Base-by-base conservation (phyloP, 2,329 filamentous ascomycete genomes). In the Exophiala alcalophila region DNA sequence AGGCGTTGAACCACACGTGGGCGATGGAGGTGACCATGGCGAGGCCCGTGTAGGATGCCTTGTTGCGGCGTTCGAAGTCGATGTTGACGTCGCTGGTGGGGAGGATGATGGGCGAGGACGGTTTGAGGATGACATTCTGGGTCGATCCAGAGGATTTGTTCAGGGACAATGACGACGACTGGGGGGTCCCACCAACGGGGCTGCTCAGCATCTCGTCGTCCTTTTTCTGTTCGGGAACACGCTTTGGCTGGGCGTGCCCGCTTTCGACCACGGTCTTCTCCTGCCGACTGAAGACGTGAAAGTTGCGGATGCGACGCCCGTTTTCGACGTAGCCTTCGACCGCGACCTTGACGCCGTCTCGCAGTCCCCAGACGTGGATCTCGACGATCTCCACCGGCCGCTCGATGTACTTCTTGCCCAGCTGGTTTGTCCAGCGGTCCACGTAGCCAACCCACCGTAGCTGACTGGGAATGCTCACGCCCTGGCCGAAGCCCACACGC, bases 1-100 rank as follows among this genome's bases (percentile, higher is more conserved):
- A 97, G 2, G 82, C 73, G 59, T 98, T 98, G 72, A 96, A 95
- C 92, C 92, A 98, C 11, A 95, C 86, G 59, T 97, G 91, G 0
- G 90, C 90, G 7, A 97, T 83, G 0, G 90, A 83, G 0, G 91
- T 95, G 3, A 96, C 88, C 81, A 97, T 87, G 0, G 87, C 89
- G 54, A 87, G 78, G 1, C 88, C 84, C 5, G 76, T 76, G 57
- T 85, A 86, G 4, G 78, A 77, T 1, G 85, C 81, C 58, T 83
- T 85, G 65, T 89, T 94, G 24, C 90, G 81, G 5, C 88, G 79
- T 66, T 97, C 90, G 16, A 96, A 80, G 35, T 89, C 83, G 53
- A 97, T 85, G 62, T 94, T 95, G 55, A 97, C 76, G 59, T 97
- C 92, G 61, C 84, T 89, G 32, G 82, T 86, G 1, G 84, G 80